Percentiles rank a stretch among this genome's conserved stretches.
Conservation (phyloP, 805 yeast species). For the Pichia cabralensis region DNA sequence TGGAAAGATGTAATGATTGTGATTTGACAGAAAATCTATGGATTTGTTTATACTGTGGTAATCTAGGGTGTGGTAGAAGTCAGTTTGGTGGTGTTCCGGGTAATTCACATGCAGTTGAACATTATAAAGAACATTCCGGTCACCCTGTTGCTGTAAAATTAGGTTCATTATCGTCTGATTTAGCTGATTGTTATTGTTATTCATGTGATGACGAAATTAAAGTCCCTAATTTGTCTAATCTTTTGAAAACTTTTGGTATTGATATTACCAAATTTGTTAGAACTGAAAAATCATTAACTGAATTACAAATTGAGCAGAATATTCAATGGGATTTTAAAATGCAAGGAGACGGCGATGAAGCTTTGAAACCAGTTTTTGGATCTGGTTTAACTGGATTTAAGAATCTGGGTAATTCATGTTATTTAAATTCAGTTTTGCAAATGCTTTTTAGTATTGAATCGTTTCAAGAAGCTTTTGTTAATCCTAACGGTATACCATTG, state of each 20-base stretch:
- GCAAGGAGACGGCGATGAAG: conserved; percentile 60
- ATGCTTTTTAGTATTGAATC: conserved; percentile 41
- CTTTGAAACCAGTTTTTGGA: conserved; percentile 60
- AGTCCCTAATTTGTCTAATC: conserved; percentile 46
- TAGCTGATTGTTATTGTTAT: conserved; percentile 86
- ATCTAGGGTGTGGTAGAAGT: conserved; percentile 87
- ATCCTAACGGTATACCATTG: conserved; percentile 25
- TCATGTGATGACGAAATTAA: conserved; percentile 80
- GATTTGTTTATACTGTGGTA: conserved; percentile 88
- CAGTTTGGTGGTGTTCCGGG: conserved; percentile 96
- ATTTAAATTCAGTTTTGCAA: conserved; percentile 75
- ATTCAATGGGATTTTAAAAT: conserved; percentile 86
- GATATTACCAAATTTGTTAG: conserved; percentile 46
- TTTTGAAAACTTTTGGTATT: conserved; percentile 55
- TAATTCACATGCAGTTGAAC: conserved; percentile 78
- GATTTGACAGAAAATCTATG: conserved; percentile 71
- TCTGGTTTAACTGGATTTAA: conserved; percentile 72
- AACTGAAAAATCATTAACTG: conserved; percentile 83
- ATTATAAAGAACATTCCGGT: conserved; percentile 38
- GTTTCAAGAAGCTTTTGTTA: conserved; percentile 31
- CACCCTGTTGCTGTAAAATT: conserved; percentile 86
- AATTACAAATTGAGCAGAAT: conserved; percentile 87
- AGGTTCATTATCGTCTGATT: conserved; percentile 74
- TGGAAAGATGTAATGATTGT: conserved; percentile 45
- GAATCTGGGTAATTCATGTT: conserved; percentile 91